phyloP scores from a whole-genome alignment of 148 eudicot species.

The Spergularia marina region DNA sequence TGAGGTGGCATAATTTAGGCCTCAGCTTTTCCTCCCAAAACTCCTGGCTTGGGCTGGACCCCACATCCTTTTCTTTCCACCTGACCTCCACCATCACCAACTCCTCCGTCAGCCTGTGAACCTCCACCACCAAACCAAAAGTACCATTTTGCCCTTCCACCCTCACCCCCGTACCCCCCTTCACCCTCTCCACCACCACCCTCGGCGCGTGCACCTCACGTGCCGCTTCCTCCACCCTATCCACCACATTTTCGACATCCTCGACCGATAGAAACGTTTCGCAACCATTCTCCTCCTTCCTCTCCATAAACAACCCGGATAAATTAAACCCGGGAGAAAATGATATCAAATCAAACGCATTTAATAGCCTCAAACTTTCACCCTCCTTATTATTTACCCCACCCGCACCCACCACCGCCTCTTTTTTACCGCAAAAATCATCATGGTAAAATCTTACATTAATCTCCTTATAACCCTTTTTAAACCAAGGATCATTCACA shows the following conservation, averaged over 20 bases:
- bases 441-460: slow-evolving; percentile 10
- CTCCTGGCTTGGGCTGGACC: slow-evolving; percentile 12
- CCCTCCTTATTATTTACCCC: neutral
- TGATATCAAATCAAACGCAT: slow-evolving; percentile 73
- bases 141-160: slow-evolving; percentile 44
- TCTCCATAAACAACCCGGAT: slow-evolving; percentile 47
- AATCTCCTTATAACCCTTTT: slow-evolving; percentile 39
- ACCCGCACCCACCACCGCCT: slow-evolving; percentile 7
- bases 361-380: slow-evolving; percentile 24
- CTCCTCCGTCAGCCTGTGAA: slow-evolving; percentile 23
- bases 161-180: slow-evolving; percentile 30
- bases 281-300: neutral
- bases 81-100: slow-evolving; percentile 27
- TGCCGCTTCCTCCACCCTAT: slow-evolving; percentile 48
- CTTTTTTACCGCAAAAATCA: neutral
- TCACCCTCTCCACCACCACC: slow-evolving; percentile 47
- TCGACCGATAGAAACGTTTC: slow-evolving; percentile 53
- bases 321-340: slow-evolving; percentile 55
- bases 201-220: slow-evolving; percentile 30
- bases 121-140: slow-evolving; percentile 30
- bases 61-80: slow-evolving; percentile 27
- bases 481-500: slow-evolving; percentile 60
- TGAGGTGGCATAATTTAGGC: slow-evolving; percentile 19
- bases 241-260: slow-evolving; percentile 41
- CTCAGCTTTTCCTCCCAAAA: slow-evolving; percentile 27